Base-by-base conservation (phyloP, 2,329 filamentous ascomycete species). In the Cladosporium halotolerans region DNA sequence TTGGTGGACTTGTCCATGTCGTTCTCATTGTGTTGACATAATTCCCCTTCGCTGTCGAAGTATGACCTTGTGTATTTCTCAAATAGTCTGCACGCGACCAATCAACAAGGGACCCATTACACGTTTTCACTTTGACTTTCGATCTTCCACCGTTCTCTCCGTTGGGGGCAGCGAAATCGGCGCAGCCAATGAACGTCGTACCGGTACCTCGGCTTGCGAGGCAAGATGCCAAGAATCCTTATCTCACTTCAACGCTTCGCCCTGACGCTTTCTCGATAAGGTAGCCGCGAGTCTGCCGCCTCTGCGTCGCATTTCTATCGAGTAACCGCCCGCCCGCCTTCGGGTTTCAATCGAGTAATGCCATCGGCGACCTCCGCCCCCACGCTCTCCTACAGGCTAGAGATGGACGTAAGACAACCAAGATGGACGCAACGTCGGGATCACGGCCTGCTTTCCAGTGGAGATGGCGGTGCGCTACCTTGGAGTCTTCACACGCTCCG, bases 321-420 rank as follows among this genome's bases (percentile, higher is more conserved):
- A 51, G 40, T 51, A 44, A 51, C 28, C 28, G 19, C 32, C 34
- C 19, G 40, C 19, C 36, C 13, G 46, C 38, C 23, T 28, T 36
- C 16, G 16, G 18, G 18, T 51, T 51, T 38, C 32, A n/a, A 51
- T 51, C 48, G 48, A 51, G 48, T 51, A 51, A 51, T 51, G 36
- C n/a, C 13, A 34, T 42, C 48, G 48, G 48, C 19, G 39, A 51
- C 32, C 48, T 51, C 48, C 48, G 48, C 9, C 9, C 19, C 42
- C 19, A 28, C 23, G 23, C 23, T 28, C 23, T 28, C 23, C 23
- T 28, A 28, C 23, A 28, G 23, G 23, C 23, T 28, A 28, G 23
- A 28, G 23, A 4, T 5, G 23, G 23, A 28, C 23, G 23, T 28
- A 28, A 28, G 23, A 28, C 23, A 7, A 5, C 23, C 23, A 28